Conservation (phyloP, 1,284 basidiomycete species). For the Moesziomyces globuligerus region DNA sequence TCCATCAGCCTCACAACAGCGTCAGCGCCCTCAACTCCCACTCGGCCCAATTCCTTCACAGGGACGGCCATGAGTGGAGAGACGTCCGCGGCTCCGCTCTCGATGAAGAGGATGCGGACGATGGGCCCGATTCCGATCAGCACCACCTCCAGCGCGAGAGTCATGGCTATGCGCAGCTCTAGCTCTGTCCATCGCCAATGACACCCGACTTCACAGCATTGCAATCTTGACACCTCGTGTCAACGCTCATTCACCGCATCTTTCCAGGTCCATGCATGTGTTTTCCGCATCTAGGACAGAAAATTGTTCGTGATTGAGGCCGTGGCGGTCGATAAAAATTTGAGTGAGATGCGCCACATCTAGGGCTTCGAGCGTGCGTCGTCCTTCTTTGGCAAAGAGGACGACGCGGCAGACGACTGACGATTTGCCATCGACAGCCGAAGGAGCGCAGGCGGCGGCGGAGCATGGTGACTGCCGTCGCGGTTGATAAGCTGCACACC, state of each 20-base stretch:
- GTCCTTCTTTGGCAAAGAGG: constrained; percentile 12
- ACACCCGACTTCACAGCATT: no score
- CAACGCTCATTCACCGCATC: no score
- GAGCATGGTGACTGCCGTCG: constrained; percentile 30
- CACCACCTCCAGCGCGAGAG: not conserved
- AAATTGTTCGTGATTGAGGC: no score
- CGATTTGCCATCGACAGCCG: constrained; percentile 33
- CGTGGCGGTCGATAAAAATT: no score
- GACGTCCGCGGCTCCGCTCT: constrained; percentile 24
- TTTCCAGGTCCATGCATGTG: no score
- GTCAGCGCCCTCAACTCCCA: constrained; percentile 10
- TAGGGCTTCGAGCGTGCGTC: constrained; percentile 14
- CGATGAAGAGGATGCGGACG: constrained; percentile 43
- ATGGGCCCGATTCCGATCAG: constrained; percentile 10
- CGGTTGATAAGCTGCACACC: constrained; percentile 31
- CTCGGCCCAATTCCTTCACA: not conserved
- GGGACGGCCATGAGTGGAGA: not conserved
- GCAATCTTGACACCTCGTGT: no score
- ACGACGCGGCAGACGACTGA: constrained; percentile 5
- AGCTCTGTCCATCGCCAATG: no score
- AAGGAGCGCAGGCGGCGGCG: constrained; percentile 28
- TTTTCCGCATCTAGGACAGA: no score
- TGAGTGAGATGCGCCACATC: no score
- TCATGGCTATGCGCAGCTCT: constrained; percentile 22
- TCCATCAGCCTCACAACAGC: constrained; percentile 30